Evolutionary conservation across 495 filamentous ascomycete species (phyloP), one percentile per base, ranked within the genome.

Genomic region (Penicillium cosmopolitanum): DNA sequence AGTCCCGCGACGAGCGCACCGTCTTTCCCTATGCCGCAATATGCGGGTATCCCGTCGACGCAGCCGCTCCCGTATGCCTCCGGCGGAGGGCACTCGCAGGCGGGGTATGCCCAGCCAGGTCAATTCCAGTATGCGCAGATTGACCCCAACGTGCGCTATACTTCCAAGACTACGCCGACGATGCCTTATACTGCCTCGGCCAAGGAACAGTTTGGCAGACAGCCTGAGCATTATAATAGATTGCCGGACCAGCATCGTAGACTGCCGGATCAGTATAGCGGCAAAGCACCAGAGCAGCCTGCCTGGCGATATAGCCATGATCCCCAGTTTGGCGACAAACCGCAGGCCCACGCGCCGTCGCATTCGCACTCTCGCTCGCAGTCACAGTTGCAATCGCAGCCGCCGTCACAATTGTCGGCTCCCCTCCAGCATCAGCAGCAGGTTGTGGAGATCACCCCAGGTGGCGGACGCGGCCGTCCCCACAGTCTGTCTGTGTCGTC

Each of bases 51-150:
- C 8, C 34, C 54, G 2, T 46, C 56, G 9, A 36, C 51, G 25
- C 57, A 63, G 33, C 57, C 52, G 31, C 58, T 64, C 54, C 60
- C 34, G 28, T 31, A 34, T n/a, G 15, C 43, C 12, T 56, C 60
- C 8, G 52, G 55, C 53, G 58, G 50, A 34, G 58, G 55, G 1
- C 64, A 66, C 57, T 50, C 59, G 18, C 50, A 66, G 9, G 25
- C 53, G 5, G 50, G 35, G 10, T 80, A 80, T 59, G 75, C 75
- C 19, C 62, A 73, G 5, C 73, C 68, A 0, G 47, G 64, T 19
- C 62, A 64, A 34, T 80, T 68, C 34, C 76, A 80, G 55, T 80
- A 80, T 65, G 76, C 77, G 4, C 69, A 78, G 23, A 56, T 79
- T 34, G 76, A 81, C 51, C 74, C 73, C 2, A 79, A 74, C 42